Conservation (phyloP, 2,329 filamentous ascomycete genomes). For the Periconia macrospinosa region DNA sequence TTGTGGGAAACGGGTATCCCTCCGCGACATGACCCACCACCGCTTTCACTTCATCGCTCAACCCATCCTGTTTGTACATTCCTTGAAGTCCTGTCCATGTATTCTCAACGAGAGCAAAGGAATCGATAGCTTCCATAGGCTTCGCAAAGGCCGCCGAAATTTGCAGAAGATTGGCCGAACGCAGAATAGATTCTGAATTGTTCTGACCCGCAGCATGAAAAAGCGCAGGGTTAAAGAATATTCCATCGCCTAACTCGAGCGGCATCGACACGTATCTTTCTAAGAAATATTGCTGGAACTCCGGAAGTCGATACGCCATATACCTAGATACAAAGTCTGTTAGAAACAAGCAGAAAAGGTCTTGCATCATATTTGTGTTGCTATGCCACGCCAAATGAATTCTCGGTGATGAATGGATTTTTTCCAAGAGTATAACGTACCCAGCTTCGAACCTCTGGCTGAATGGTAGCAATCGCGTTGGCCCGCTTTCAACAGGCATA, state of each 20-base stretch:
- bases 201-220: conserved; percentile 67
- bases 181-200: conserved; percentile 49
- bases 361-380: too few relatives aligned
- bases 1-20: conserved; percentile 65
- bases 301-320: conserved; percentile 57
- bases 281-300: conserved; percentile 60
- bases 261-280: conserved; percentile 57
- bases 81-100: conserved; percentile 48
- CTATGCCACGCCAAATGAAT: too few relatives aligned
- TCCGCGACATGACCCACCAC: conserved; percentile 57
- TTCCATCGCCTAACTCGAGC: conserved; percentile 58
- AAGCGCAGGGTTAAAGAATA: conserved; percentile 67
- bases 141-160: conserved; percentile 65
- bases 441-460: conserved; percentile 61
- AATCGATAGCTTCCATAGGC: conserved; percentile 64
- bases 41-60: conserved; percentile 49
- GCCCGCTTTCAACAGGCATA: conserved; percentile 61
- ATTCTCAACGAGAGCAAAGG: conserved; percentile 50
- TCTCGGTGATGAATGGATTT: too few relatives aligned
- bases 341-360: too few relatives aligned
- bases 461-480: conserved; percentile 63
- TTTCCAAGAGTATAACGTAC: conserved; percentile 33
- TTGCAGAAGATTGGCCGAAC: conserved; percentile 65
- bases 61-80: conserved; percentile 38
- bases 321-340: neutral